Evolutionary conservation across 2,329 filamentous ascomycete genomes (phyloP).

Genomic region (Huntiella abstrusa): DNA sequence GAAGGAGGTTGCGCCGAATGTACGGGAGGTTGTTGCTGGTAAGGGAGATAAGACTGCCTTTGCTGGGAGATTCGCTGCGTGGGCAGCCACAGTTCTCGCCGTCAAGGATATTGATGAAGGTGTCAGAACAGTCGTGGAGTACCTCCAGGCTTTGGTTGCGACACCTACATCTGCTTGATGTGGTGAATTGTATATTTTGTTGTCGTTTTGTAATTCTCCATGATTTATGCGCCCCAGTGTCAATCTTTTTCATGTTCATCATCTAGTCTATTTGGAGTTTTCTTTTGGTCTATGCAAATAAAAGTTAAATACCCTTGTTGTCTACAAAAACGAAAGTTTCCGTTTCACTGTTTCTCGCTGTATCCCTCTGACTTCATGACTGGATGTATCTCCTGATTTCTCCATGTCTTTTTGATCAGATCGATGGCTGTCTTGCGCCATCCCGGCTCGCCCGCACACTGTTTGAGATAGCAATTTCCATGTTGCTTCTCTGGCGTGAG

Average conservation of each 20-base stretch:
- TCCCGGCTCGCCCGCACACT: no score
- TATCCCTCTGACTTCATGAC: not conserved
- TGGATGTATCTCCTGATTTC: no score
- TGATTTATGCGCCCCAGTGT: not conserved
- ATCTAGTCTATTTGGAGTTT: conserved; percentile 1
- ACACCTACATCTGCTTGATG: not conserved
- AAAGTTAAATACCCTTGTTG: conserved; percentile 1
- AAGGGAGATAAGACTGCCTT: conserved; percentile 28
- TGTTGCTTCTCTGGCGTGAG: no score
- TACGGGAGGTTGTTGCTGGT: not conserved
- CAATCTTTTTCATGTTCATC: conserved; percentile 1
- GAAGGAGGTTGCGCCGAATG: conserved; percentile 37
- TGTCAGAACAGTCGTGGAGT: conserved; percentile 35
- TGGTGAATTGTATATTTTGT: not conserved
- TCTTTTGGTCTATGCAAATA: conserved; percentile 4
- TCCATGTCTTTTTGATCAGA: no score
- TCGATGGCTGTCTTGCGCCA: no score
- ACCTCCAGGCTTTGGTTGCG: conserved; percentile 21
- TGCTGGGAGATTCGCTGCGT: conserved; percentile 29
- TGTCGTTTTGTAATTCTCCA: not conserved
- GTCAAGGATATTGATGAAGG: conserved; percentile 33
- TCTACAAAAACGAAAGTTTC: not conserved
- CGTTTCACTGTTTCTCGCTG: not conserved
- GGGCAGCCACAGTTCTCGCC: conserved; percentile 35
- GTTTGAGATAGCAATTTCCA: no score